Conservation (phyloP, 257 asterid genomes). For the Parsonsia alboflavescens region DNA sequence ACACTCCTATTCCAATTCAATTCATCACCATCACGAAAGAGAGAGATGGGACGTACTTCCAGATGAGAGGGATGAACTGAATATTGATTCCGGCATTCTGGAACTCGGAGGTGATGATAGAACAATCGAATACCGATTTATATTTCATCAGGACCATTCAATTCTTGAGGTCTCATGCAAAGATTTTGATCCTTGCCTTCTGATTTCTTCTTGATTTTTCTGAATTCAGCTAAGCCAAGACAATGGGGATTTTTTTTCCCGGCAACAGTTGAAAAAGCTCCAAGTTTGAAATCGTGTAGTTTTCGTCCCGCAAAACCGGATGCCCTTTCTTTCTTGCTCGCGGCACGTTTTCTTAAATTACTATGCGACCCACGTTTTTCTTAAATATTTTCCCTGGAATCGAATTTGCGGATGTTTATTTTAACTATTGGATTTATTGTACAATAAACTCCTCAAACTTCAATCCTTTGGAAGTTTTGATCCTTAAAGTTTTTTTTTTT, state of each 20-base stretch:
- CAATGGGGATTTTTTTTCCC: not conserved
- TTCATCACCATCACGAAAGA: not conserved
- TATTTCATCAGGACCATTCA: slow-evolving; percentile 32
- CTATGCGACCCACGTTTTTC: too few relatives aligned
- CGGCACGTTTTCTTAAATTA: too few relatives aligned
- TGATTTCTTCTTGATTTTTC: not conserved
- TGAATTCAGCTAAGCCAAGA: not conserved
- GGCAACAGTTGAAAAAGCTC: not conserved
- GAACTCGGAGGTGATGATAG: slow-evolving; percentile 60
- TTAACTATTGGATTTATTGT: too few relatives aligned
- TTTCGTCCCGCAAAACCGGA: not conserved
- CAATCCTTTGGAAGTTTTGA: too few relatives aligned
- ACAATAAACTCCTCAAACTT: too few relatives aligned
- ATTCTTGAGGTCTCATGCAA: not conserved
- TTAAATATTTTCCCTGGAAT: too few relatives aligned
- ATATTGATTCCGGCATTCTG: slow-evolving; percentile 59
- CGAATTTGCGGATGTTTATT: too few relatives aligned
- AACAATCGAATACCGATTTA: slow-evolving; percentile 72
- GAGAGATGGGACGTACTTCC: slow-evolving; percentile 49
- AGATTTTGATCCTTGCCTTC: not conserved
- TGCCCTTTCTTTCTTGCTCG: too few relatives aligned
- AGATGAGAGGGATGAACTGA: slow-evolving; percentile 70
- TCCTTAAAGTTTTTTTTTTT: too few relatives aligned
- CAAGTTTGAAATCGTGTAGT: not conserved
- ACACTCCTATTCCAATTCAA: not conserved